A percentile compares a stretch with the other conserved stretches of the same genome.
Conservation (phyloP, 495 filamentous ascomycete species). For the Podospora bellae-mahoneyi region DNA sequence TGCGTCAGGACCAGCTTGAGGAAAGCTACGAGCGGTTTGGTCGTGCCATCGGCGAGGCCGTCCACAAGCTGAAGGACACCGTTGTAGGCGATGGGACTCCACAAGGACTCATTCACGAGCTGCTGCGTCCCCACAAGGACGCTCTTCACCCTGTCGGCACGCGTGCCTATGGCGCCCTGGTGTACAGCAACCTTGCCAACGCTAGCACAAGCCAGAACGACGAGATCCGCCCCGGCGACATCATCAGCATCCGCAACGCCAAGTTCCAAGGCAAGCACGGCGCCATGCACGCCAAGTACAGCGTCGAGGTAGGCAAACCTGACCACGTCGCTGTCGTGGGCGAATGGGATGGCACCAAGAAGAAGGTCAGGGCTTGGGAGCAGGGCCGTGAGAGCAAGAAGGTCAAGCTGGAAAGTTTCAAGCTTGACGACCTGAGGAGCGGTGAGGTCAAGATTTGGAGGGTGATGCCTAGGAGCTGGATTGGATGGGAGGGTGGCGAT, state of each 20-base stretch:
- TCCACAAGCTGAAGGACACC: slow-evolving; percentile 65
- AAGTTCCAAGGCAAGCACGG: slow-evolving; percentile 95
- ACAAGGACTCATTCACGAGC: slow-evolving; percentile 68
- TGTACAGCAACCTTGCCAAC: slow-evolving; percentile 93
- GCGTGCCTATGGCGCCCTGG: slow-evolving; percentile 83
- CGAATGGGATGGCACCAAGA: slow-evolving; percentile 98
- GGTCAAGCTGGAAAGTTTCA: slow-evolving; percentile 89
- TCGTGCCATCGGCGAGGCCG: slow-evolving; percentile 64
- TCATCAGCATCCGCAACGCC: slow-evolving; percentile 89
- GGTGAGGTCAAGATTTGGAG: slow-evolving; percentile 98
- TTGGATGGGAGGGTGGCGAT: slow-evolving; percentile 66
- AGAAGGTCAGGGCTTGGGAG: slow-evolving; percentile 94
- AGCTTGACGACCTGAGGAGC: slow-evolving; percentile 84
- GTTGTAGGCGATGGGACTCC: slow-evolving; percentile 82
- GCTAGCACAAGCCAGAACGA: slow-evolving; percentile 85
- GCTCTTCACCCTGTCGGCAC: slow-evolving; percentile 79
- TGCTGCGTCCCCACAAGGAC: slow-evolving; percentile 67
- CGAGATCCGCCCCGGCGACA: slow-evolving; percentile 91
- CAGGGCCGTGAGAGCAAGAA: slow-evolving; percentile 94
- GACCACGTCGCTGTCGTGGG: slow-evolving; percentile 96
- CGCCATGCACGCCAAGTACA: slow-evolving; percentile 92
- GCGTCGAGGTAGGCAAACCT: slow-evolving; percentile 79
- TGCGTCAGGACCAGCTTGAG: slow-evolving; percentile 93
- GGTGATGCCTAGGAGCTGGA: slow-evolving; percentile 86
- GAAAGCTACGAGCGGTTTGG: slow-evolving; percentile 75